Evolutionary conservation across 2,329 filamentous ascomycete species (phyloP).

Genomic region (Aureobasidium uvarum): DNA sequence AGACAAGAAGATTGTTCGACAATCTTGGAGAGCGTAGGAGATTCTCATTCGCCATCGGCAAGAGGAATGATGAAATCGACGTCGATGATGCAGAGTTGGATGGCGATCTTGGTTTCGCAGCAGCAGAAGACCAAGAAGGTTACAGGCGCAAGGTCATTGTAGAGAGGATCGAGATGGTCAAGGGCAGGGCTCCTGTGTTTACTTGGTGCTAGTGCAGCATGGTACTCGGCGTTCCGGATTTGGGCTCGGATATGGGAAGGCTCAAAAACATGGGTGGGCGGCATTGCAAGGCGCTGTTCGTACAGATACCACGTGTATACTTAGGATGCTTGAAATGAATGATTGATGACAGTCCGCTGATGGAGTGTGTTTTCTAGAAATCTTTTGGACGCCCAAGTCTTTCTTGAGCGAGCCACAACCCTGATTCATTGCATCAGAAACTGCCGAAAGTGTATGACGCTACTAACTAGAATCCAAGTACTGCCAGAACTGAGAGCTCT

Average conservation of each 20-base stretch:
- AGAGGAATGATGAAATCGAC: constrained; percentile 41
- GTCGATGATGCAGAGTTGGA: constrained; percentile 62
- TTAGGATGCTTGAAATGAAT: not conserved
- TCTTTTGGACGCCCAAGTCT: not conserved
- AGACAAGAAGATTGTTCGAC: constrained; percentile 36
- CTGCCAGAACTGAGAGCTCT: too few relatives aligned
- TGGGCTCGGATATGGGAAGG: not conserved
- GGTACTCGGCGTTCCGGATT: constrained; percentile 4
- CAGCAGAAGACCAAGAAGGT: constrained; percentile 89
- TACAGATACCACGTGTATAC: constrained; percentile 10
- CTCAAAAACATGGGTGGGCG: not conserved
- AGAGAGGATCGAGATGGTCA: constrained; percentile 91
- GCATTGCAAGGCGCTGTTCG: constrained; percentile 20
- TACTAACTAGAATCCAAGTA: too few relatives aligned
- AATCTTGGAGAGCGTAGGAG: constrained; percentile 34
- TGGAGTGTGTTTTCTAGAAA: too few relatives aligned
- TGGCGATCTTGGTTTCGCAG: constrained; percentile 90
- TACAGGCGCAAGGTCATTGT: constrained; percentile 94
- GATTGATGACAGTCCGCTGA: constrained; percentile 1
- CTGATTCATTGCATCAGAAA: not conserved
- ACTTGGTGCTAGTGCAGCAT: constrained; percentile 75
- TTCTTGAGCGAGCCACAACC: not conserved
- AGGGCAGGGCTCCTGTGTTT: constrained; percentile 92
- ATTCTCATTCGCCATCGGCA: constrained; percentile 28
- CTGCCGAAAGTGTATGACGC: not conserved